phyloP scores from a whole-genome alignment of 2,329 filamentous ascomycete genomes.

The Fusarium algeriense region DNA sequence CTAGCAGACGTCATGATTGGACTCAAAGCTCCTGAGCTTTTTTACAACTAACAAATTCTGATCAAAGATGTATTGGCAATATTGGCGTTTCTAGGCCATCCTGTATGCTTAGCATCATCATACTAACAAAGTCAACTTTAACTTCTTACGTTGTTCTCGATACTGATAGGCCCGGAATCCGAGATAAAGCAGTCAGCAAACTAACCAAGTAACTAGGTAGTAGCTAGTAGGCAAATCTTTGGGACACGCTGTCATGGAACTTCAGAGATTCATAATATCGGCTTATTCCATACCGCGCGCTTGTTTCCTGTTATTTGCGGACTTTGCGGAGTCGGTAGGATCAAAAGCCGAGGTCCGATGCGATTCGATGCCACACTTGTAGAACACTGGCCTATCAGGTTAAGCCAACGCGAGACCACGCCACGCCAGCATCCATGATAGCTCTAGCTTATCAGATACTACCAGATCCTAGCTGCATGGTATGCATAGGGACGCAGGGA shows the following conservation, averaged over 20 bases:
- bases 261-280: conserved; percentile 15
- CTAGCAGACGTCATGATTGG: not conserved
- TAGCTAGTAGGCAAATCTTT: not conserved
- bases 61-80: not conserved
- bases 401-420: conserved; percentile 13
- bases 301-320: conserved; percentile 16
- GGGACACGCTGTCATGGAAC: conserved; percentile 6
- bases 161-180: not conserved
- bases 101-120: not conserved
- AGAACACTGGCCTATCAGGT: conserved; percentile 8
- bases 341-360: conserved; percentile 23
- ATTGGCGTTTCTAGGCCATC: not conserved
- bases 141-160: not conserved
- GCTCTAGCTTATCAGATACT: conserved; percentile 40
- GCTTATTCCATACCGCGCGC: conserved; percentile 11
- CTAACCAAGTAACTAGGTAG: conserved; percentile 2
- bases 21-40: not conserved
- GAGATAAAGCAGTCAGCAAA: conserved; percentile 4
- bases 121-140: not conserved
- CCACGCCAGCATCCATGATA: conserved; percentile 27
- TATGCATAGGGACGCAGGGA: conserved; percentile 7
- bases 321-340: conserved; percentile 30
- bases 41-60: not conserved
- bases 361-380: conserved; percentile 11
- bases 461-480: conserved; percentile 35